Conservation (phyloP, 352 stramenopile species). For the Globisporangium carolinianum region DNA sequence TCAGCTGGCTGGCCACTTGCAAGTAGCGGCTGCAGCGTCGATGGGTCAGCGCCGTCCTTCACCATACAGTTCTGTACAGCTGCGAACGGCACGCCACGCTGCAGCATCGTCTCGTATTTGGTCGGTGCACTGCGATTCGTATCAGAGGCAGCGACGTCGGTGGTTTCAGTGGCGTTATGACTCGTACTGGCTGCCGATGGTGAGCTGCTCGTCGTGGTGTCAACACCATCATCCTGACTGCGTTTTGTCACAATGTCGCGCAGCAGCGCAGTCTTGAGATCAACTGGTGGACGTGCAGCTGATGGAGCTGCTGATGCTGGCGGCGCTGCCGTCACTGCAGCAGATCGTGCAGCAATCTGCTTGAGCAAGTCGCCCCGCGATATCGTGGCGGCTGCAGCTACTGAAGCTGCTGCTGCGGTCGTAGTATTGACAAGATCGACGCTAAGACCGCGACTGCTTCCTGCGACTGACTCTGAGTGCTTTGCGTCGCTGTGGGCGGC, state of each 20-base stretch:
- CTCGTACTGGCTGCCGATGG: not conserved
- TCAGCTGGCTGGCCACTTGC: not conserved
- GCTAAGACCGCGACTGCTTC: too few relatives aligned
- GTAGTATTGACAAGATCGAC: too few relatives aligned
- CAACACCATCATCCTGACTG: not conserved
- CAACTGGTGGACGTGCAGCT: not conserved
- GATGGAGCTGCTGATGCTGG: not conserved
- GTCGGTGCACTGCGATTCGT: not conserved
- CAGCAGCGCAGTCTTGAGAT: slow-evolving; percentile 8
- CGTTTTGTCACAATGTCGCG: slow-evolving; percentile 1
- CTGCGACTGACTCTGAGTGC: too few relatives aligned
- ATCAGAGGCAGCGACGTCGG: not conserved
- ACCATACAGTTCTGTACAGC: slow-evolving; percentile 70
- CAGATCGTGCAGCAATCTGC: slow-evolving; percentile 1
- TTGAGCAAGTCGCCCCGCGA: not conserved
- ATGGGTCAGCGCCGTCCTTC: slow-evolving; percentile 51
- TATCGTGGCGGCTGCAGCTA: not conserved
- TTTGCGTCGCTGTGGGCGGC: too few relatives aligned
- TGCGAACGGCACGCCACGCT: slow-evolving; percentile 60
- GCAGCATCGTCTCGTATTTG: slow-evolving; percentile 65
- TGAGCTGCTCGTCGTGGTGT: not conserved
- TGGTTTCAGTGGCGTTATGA: not conserved
- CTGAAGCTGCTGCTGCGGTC: not conserved
- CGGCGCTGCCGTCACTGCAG: not conserved
- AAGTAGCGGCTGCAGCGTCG: slow-evolving; percentile 16